Conservation (phyloP, 78 protist genomes). For the Chrysochromulina tobinii region DNA sequence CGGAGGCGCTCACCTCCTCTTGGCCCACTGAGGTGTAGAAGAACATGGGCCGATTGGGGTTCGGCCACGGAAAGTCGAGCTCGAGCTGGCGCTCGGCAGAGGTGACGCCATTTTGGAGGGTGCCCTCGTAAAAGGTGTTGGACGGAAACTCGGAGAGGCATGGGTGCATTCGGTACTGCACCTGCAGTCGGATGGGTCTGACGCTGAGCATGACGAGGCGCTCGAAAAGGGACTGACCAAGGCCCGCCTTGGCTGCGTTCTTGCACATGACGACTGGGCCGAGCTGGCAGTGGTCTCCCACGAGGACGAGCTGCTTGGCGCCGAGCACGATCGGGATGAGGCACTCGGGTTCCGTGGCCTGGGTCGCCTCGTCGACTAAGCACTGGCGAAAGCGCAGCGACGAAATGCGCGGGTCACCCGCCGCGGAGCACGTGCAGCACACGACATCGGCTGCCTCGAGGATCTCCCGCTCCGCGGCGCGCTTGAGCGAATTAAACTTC, state of each 20-base stretch:
- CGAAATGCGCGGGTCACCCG: conserved; percentile 97
- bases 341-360: conserved; percentile 98
- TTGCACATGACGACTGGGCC: conserved; percentile 99
- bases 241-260: conserved; percentile 94
- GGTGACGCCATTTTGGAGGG: conserved; percentile 96
- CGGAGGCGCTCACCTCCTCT: conserved; percentile 93
- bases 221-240: conserved; percentile 96
- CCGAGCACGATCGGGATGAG: conserved; percentile 96
- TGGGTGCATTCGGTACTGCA: conserved; percentile 99
- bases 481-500: not conserved
- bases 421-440: conserved; percentile 96
- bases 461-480: conserved; percentile 79
- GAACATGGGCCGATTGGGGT: conserved; percentile 91
- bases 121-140: conserved; percentile 98
- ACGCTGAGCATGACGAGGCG: conserved; percentile 90
- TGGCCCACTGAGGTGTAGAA: conserved; percentile 87
- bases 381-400: conserved; percentile 84
- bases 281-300: conserved; percentile 95
- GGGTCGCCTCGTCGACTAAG: conserved; percentile 96
- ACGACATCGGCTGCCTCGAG: conserved; percentile 94
- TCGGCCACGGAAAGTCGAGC: conserved; percentile 84
- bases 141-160: conserved; percentile 94
- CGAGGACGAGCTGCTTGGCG: conserved; percentile 89
- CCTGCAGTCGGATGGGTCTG: conserved; percentile 93
- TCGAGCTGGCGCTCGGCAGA: conserved; percentile 71